Evolutionary conservation across 352 stramenopile species (phyloP), one percentile per base, ranked within the genome.

Genomic region (Stephanocyclus meneghinianus): DNA sequence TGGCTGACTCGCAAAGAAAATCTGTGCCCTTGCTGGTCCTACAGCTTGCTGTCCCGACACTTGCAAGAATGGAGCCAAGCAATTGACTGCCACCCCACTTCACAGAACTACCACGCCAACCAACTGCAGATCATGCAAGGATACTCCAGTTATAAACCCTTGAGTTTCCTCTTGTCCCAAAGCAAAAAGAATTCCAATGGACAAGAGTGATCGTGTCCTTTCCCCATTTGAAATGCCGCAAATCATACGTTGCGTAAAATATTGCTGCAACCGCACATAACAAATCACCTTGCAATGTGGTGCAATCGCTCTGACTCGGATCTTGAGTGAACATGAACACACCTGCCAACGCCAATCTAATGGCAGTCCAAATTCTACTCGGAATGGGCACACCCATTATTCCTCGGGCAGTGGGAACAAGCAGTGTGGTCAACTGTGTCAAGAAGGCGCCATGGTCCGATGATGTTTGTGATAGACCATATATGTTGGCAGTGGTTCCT

Each of bases 221-320:
- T n/a, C 86, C 83, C 74, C 76, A 90, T 29, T 77, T 65, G 74
- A 89, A 91, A 13, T 89, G 56, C 40, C 84, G 57, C 26, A 91
- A 74, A 76, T 91, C 86, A 57, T 91, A 91, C 6, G 78, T 88
- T 6, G 86, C 78, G 69, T 91, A 91, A 72, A 90, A 91, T 47
- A 80, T 71, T 15, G 83, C 86, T 11, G 86, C 86, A 13, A 86
- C 18, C 16, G 86, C 74, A 75, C 83, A 90, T 10, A 91, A 61
- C 4, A 71, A 75, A 74, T 91, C 86, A 21, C 86, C 86, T 15
- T 62, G 2, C 10, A 76, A 30, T 6, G 62, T 64, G 26, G 74
- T 66, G 40, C 66, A 84, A 29, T 76, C 55, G 16, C 21, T 26
- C 21, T 26, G 21, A 26, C 21, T 26, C 21, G 1, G 21, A 26